Evolutionary conservation across 192 early-diverging fungal genomes (phyloP).

Genomic region (Coemansia sp.): DNA sequence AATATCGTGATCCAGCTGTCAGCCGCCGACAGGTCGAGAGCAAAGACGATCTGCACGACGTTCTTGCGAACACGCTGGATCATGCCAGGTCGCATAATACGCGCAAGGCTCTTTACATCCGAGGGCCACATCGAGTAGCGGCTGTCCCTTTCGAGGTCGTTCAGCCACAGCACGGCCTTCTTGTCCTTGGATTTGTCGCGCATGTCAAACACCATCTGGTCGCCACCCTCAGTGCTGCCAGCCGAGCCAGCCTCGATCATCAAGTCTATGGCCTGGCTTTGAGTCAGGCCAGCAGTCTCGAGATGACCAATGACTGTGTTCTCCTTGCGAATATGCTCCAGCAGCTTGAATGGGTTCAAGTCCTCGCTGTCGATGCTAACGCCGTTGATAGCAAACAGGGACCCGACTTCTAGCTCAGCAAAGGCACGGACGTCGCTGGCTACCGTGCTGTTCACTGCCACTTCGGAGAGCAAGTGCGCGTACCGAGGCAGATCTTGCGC

Average conservation of each 20-base stretch:
- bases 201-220: constrained; percentile 69
- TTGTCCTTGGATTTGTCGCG: constrained; percentile 58
- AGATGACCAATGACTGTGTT: constrained; percentile 52
- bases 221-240: constrained; percentile 4
- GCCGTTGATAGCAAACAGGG: constrained; percentile 67
- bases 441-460: constrained; percentile 54
- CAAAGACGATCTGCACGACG: constrained; percentile 69
- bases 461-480: constrained; percentile 66
- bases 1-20: constrained; percentile 57
- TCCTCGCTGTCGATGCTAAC: constrained; percentile 52
- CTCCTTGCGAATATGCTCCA: constrained; percentile 61
- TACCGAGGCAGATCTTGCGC: constrained; percentile 89
- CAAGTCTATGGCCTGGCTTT: constrained; percentile 27
- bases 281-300: constrained; percentile 39
- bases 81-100: constrained; percentile 66
- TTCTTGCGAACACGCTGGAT: constrained; percentile 77
- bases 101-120: constrained; percentile 56
- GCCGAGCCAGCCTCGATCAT: constrained; percentile 7
- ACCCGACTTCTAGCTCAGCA: constrained; percentile 7
- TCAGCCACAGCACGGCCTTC: constrained; percentile 77
- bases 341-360: constrained; percentile 65
- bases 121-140: constrained; percentile 71
- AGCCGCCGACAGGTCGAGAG: constrained; percentile 65
- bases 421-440: constrained; percentile 39
- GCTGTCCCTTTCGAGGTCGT: constrained; percentile 84